A percentile compares a stretch with the other conserved stretches of the same genome.
Conservation (phyloP, 352 stramenopile species). For the Globisporangium mamillatum region DNA sequence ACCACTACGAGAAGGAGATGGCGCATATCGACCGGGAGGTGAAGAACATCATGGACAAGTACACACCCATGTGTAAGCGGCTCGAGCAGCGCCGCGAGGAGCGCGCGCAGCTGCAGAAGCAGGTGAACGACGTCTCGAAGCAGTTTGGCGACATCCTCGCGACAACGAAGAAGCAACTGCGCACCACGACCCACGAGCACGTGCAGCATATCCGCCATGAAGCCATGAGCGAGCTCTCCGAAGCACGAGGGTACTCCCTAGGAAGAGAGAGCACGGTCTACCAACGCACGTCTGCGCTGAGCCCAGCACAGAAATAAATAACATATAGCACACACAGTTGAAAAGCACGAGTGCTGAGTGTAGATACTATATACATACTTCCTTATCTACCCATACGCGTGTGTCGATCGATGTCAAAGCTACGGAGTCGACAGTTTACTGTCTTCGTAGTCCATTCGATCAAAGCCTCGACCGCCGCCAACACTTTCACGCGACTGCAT, state of each 20-base stretch:
- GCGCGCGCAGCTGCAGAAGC: slow-evolving; percentile 37
- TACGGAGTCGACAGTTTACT: slow-evolving; percentile 49
- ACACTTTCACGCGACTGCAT: slow-evolving; percentile 7
- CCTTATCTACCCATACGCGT: not conserved
- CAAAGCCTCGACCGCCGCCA: slow-evolving; percentile 11
- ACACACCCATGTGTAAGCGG: slow-evolving; percentile 56
- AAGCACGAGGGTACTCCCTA: slow-evolving; percentile 49
- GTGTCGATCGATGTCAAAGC: too few relatives aligned
- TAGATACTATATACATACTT: slow-evolving; percentile 18
- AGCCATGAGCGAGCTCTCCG: slow-evolving; percentile 45
- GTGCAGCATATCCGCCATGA: slow-evolving; percentile 62
- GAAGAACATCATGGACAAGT: slow-evolving; percentile 61
- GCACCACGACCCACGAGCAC: slow-evolving; percentile 49
- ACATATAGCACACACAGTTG: slow-evolving; percentile 1
- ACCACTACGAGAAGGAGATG: slow-evolving; percentile 57
- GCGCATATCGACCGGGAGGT: slow-evolving; percentile 59
- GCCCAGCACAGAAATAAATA: slow-evolving; percentile 14
- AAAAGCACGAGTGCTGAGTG: not conserved
- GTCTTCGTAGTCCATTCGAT: slow-evolving; percentile 47
- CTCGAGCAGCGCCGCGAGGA: slow-evolving; percentile 56
- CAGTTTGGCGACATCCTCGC: slow-evolving; percentile 70
- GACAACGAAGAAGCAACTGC: slow-evolving; percentile 56
- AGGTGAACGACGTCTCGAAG: slow-evolving; percentile 41
- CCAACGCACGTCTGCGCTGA: slow-evolving; percentile 30
- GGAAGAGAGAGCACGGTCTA: slow-evolving; percentile 63